A percentile compares a stretch with the other conserved stretches of the same genome.
phyloP scores from a whole-genome alignment of 768 basidiomycete genomes.

The Kwoniella europaea region DNA sequence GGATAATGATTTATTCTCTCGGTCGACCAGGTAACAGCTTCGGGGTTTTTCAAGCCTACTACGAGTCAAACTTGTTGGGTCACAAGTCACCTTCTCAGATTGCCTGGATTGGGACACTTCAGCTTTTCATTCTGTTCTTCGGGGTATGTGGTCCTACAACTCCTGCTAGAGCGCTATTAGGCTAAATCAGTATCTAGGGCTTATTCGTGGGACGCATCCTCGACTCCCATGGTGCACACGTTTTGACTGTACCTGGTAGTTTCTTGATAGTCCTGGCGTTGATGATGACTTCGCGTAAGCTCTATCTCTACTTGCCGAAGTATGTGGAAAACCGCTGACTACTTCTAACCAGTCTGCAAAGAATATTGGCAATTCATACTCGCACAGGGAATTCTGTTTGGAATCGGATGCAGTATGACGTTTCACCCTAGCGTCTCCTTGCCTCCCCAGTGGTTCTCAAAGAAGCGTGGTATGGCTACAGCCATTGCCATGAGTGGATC shows the following conservation, averaged over 20 bases:
- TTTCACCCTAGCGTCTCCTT: conserved; percentile 5
- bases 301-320: not conserved
- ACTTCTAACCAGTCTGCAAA: conserved; percentile 1
- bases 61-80: conserved; percentile 19
- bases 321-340: not conserved
- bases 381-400: conserved; percentile 22
- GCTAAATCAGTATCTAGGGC: not conserved
- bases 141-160: not conserved
- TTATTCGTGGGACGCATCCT: conserved; percentile 10
- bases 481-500: conserved; percentile 1
- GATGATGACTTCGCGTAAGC: conserved; percentile 9
- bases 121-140: conserved; percentile 10
- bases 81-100: conserved; percentile 22
- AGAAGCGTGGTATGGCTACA: not conserved
- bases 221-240: conserved; percentile 8
- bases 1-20: not conserved
- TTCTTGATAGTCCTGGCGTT: conserved; percentile 1
- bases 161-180: not conserved
- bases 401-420: conserved; percentile 1
- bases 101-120: conserved; percentile 13
- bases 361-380: conserved; percentile 20
- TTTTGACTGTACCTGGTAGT: conserved; percentile 6
- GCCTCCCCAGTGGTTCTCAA: conserved; percentile 11
- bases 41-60: conserved; percentile 30
- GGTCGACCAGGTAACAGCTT: conserved; percentile 13